These are phyloP conservation scores for Lactifluus pinguis DNA, from an alignment of 768 basidiomycete genomes.

Conservation along the genomic window DNA sequence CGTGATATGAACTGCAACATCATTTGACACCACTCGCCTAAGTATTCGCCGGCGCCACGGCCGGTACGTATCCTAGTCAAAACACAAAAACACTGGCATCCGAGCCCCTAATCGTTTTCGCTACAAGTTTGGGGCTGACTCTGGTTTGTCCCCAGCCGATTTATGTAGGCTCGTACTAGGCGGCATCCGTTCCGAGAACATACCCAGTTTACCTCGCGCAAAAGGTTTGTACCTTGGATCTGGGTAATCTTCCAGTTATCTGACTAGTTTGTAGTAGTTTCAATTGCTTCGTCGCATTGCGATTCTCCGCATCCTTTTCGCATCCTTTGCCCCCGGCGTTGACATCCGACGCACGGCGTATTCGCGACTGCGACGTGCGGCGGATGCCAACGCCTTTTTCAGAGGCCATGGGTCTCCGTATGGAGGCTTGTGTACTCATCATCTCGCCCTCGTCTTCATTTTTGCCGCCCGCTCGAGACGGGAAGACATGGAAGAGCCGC, in stretches of 20 bases:
- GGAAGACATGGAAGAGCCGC: no score
- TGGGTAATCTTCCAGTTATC: not conserved
- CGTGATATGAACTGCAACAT: no score
- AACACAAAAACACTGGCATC: not conserved
- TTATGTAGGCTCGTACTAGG: not conserved
- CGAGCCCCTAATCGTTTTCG: no score
- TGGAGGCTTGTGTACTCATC: not conserved
- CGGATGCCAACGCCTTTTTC: no score
- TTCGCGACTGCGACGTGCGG: not conserved
- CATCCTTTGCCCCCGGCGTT: not conserved
- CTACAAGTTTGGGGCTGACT: no score
- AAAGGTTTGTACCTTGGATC: not conserved
- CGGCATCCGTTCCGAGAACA: not conserved
- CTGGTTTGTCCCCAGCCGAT: no score
- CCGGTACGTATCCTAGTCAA: not conserved
- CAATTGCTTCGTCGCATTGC: not conserved
- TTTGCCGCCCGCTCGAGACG: no score
- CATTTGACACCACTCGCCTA: no score
- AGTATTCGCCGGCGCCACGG: no score
- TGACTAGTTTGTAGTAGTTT: not conserved
- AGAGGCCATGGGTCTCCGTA: not conserved
- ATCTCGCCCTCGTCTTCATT: not conserved
- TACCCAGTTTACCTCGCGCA: not conserved
- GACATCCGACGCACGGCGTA: conserved; percentile 4
- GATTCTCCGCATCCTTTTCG: not conserved